phyloP scores from a whole-genome alignment of 176 grass and related monocot genomes.

The Aegilops tauschii region DNA sequence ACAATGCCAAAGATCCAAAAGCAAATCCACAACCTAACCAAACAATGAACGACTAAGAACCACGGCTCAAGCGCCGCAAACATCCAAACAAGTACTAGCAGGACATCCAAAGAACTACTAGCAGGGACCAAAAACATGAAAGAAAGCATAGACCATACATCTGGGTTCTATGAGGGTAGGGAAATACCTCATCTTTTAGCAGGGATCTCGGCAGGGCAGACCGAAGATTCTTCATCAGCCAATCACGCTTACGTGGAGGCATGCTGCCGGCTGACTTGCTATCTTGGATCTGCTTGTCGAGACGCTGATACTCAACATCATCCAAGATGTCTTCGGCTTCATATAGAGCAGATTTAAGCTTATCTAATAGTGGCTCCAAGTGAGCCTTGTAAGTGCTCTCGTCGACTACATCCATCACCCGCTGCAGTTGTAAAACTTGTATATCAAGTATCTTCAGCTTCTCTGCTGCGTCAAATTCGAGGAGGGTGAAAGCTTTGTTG shows the following conservation, averaged over 20 bases:
- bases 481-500: neutral
- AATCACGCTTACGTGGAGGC: too few relatives aligned
- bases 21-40: too few relatives aligned
- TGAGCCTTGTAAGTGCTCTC: neutral
- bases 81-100: too few relatives aligned
- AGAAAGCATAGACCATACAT: too few relatives aligned
- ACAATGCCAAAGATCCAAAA: too few relatives aligned
- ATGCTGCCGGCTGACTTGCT: neutral
- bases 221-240: neutral
- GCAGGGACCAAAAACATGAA: too few relatives aligned
- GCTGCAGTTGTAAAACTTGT: neutral
- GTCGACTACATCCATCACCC: neutral
- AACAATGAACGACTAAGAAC: too few relatives aligned
- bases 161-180: neutral
- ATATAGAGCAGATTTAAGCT: neutral
- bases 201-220: neutral
- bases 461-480: neutral
- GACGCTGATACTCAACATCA: neutral
- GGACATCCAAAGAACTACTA: too few relatives aligned
- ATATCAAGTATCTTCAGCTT: neutral
- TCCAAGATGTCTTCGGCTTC: slow-evolving; percentile 36
- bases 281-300: slow-evolving; percentile 2
- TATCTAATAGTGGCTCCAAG: neutral
- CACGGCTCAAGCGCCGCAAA: too few relatives aligned
- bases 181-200: too few relatives aligned